Evolutionary conservation across 176 grass and related monocot species (phyloP).

Genomic region (Aegilops tauschii): DNA sequence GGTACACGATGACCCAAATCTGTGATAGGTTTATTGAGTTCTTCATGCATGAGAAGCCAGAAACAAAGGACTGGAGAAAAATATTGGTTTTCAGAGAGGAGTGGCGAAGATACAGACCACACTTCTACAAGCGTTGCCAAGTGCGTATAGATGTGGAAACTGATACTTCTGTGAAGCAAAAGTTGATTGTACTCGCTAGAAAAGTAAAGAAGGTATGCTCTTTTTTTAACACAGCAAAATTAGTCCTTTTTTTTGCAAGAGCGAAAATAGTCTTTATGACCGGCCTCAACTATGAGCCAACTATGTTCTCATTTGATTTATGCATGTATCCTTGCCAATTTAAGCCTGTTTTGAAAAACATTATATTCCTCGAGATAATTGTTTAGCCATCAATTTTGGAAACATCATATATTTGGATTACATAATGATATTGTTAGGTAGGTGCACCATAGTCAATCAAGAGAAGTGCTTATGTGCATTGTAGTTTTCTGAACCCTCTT

Average conservation of each 20-base stretch:
- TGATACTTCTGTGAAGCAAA: slow-evolving; percentile 58
- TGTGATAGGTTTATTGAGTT: slow-evolving; percentile 84
- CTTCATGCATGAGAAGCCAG: slow-evolving; percentile 80
- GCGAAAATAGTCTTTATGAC: background rate
- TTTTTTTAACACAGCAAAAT: background rate
- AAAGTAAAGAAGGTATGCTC: slow-evolving; percentile 79
- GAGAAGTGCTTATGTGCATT: background rate
- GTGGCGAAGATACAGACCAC: slow-evolving; percentile 69
- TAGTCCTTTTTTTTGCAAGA: no score
- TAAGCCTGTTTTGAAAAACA: background rate
- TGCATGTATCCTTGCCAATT: slow-evolving; percentile 6
- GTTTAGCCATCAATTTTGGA: background rate
- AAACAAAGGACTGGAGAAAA: slow-evolving; percentile 93
- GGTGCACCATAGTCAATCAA: background rate
- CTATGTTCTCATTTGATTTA: slow-evolving; percentile 33
- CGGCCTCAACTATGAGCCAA: slow-evolving; percentile 27
- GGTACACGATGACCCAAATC: slow-evolving; percentile 88
- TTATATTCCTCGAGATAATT: background rate
- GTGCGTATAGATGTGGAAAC: slow-evolving; percentile 50
- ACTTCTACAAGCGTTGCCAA: slow-evolving; percentile 56
- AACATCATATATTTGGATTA: background rate
- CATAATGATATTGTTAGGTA: background rate
- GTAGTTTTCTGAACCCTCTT: slow-evolving; percentile 11
- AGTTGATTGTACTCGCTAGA: slow-evolving; percentile 75
- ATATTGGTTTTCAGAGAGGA: slow-evolving; percentile 88